Conservation (phyloP, 2,329 filamentous ascomycete genomes). For the Pseudogymnoascus sp. region DNA sequence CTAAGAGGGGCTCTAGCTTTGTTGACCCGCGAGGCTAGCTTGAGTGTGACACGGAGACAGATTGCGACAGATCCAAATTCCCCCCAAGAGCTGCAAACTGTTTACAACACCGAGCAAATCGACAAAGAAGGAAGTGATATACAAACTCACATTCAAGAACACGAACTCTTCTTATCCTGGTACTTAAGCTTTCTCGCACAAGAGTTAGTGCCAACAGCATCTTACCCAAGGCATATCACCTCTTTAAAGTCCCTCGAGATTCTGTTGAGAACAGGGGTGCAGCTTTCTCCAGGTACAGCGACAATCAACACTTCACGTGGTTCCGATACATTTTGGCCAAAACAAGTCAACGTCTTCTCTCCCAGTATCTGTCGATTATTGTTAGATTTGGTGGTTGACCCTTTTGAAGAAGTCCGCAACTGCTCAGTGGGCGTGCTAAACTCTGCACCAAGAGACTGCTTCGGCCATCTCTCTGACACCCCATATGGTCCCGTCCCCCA, state of each 20-base stretch:
- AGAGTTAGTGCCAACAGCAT: constrained; percentile 72
- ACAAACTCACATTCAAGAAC: constrained; percentile 36
- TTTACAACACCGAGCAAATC: constrained; percentile 3
- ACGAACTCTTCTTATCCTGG: constrained; percentile 61
- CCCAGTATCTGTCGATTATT: constrained; percentile 52
- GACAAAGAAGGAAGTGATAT: constrained; percentile 9
- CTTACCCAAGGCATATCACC: constrained; percentile 83
- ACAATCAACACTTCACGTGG: background rate
- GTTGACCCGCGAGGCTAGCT: constrained; percentile 34
- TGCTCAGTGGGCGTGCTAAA: constrained; percentile 44
- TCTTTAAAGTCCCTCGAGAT: constrained; percentile 63
- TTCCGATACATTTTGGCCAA: constrained; percentile 6
- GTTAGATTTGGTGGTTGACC: constrained; percentile 74
- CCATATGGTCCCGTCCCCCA: constrained; percentile 18
- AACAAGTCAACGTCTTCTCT: constrained; percentile 31
- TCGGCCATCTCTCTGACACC: constrained; percentile 11
- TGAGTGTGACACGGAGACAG: constrained; percentile 7
- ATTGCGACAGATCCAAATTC: constrained; percentile 19
- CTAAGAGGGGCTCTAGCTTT: constrained; percentile 58
- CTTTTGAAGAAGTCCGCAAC: constrained; percentile 83
- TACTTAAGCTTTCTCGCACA: constrained; percentile 63
- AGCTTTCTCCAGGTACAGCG: constrained; percentile 25
- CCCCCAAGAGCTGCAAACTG: constrained; percentile 15
- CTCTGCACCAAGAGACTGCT: constrained; percentile 34
- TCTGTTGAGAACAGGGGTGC: constrained; percentile 42